Evolutionary conservation across 495 filamentous ascomycete species (phyloP).

Genomic region (Entonaema liquescens): DNA sequence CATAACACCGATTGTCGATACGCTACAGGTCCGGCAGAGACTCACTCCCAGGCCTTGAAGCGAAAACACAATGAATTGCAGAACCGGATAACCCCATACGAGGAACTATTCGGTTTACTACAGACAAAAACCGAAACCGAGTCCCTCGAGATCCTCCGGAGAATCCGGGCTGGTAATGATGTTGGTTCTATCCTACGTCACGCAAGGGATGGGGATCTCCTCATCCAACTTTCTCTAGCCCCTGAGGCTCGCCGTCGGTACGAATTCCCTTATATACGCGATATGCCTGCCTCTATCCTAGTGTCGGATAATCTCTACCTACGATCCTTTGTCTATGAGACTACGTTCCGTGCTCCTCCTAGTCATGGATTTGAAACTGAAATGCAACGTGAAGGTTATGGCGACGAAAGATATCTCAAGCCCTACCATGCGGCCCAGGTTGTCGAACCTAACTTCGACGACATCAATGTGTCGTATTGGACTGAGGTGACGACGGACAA

Average conservation of each 20-base stretch:
- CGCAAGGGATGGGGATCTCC: constrained; percentile 51
- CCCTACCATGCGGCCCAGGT: constrained; percentile 49
- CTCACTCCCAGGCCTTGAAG: constrained; percentile 53
- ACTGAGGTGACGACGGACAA: constrained; percentile 49
- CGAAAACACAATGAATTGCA: constrained; percentile 52
- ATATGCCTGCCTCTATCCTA: constrained; percentile 49
- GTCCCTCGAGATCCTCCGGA: constrained; percentile 47
- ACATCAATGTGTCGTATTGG: constrained; percentile 48
- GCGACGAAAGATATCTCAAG: constrained; percentile 46
- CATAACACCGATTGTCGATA: constrained; percentile 50
- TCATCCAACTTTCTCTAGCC: constrained; percentile 49
- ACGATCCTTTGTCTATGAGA: constrained; percentile 49
- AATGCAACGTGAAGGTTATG: constrained; percentile 13
- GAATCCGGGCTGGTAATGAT: constrained; percentile 51
- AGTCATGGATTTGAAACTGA: constrained; percentile 14
- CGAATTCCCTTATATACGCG: constrained; percentile 51
- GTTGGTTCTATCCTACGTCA: constrained; percentile 47
- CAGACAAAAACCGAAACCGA: constrained; percentile 46
- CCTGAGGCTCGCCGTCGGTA: constrained; percentile 52
- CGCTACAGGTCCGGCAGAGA: constrained; percentile 51
- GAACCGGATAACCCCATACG: constrained; percentile 44
- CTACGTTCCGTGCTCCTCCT: constrained; percentile 21
- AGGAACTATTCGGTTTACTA: constrained; percentile 49
- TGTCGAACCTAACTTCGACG: constrained; percentile 45
- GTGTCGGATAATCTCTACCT: constrained; percentile 49